Percentiles rank a stretch among this genome's conserved stretches.
These are phyloP conservation scores for Kodamaea fukazawae DNA, from an alignment of 805 yeast genomes.

Conservation along the genomic window DNA sequence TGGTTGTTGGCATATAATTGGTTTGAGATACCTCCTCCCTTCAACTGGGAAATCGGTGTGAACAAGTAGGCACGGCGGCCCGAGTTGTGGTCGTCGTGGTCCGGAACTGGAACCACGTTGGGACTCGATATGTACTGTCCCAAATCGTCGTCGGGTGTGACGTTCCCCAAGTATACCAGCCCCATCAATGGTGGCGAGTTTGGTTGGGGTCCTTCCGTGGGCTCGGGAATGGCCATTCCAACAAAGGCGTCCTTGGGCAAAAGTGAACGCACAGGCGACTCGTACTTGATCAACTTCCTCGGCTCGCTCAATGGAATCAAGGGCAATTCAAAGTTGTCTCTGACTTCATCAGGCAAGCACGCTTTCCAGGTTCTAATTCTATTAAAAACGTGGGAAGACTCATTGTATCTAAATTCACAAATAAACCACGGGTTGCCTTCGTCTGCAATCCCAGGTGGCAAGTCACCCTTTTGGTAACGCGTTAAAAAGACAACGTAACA, in stretches of 20 bases:
- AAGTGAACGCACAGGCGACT: constrained; percentile 79
- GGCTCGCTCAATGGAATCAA: constrained; percentile 66
- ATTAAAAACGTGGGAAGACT: constrained; percentile 84
- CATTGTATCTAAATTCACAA: constrained; percentile 94
- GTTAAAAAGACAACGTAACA: constrained; percentile 95
- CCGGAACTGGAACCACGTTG: constrained; percentile 37
- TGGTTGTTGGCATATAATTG: constrained; percentile 15
- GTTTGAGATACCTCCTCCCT: constrained; percentile 29
- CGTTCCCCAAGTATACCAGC: constrained; percentile 77
- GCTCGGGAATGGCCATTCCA: constrained; percentile 76
- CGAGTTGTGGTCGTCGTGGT: constrained; percentile 34
- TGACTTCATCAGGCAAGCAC: constrained; percentile 93
- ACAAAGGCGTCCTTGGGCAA: constrained; percentile 72
- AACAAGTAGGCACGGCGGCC: constrained; percentile 41
- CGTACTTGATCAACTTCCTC: constrained; percentile 67
- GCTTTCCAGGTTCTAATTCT: constrained; percentile 98
- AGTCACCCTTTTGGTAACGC: constrained; percentile 91
- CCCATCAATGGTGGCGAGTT: constrained; percentile 93
- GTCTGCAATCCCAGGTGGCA: constrained; percentile 59
- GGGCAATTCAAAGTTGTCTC: constrained; percentile 76
- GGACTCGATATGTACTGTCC: constrained; percentile 60
- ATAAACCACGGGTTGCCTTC: constrained; percentile 83
- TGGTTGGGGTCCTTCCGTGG: constrained; percentile 73
- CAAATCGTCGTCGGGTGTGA: constrained; percentile 75
- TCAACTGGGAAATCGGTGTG: constrained; percentile 45